Evolutionary conservation across 192 early-diverging fungal species (phyloP).

Genomic region (Geranomyces michiganensis): DNA sequence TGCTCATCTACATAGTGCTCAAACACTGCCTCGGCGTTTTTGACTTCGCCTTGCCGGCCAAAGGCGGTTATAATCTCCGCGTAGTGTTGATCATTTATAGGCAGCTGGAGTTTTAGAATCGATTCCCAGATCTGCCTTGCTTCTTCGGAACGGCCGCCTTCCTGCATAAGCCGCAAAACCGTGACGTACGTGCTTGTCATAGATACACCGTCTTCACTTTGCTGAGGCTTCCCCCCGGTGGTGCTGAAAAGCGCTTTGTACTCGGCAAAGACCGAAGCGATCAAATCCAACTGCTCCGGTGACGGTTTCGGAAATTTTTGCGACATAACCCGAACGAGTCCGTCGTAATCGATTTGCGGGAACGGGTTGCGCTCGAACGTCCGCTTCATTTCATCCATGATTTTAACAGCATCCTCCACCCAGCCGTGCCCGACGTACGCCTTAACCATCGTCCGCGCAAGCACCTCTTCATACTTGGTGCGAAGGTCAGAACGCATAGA

Average conservation of each 20-base stretch:
- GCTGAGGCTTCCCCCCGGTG: background rate
- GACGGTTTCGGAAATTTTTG: background rate
- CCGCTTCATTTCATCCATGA: background rate
- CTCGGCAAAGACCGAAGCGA: background rate
- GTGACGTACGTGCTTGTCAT: background rate
- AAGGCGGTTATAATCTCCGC: background rate
- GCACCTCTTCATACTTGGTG: background rate
- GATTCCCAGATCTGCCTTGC: background rate
- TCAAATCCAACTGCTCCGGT: constrained; percentile 1
- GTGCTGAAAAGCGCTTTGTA: background rate
- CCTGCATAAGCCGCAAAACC: constrained; percentile 6
- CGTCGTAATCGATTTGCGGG: background rate
- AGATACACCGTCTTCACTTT: background rate
- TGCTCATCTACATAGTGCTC: constrained; percentile 19
- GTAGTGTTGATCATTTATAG: background rate
- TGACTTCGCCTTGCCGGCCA: background rate
- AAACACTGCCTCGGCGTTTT: constrained; percentile 3
- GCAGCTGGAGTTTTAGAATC: background rate
- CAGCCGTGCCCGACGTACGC: background rate
- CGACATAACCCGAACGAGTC: background rate
- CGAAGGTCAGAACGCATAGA: background rate
- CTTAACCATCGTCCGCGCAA: background rate
- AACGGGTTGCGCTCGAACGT: background rate
- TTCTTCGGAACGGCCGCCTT: background rate
- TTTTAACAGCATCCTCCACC: background rate